A percentile compares a stretch with the other conserved stretches of the same genome.
phyloP scores from a whole-genome alignment of 208 protist genomes.

The Angomonas desouzai region DNA sequence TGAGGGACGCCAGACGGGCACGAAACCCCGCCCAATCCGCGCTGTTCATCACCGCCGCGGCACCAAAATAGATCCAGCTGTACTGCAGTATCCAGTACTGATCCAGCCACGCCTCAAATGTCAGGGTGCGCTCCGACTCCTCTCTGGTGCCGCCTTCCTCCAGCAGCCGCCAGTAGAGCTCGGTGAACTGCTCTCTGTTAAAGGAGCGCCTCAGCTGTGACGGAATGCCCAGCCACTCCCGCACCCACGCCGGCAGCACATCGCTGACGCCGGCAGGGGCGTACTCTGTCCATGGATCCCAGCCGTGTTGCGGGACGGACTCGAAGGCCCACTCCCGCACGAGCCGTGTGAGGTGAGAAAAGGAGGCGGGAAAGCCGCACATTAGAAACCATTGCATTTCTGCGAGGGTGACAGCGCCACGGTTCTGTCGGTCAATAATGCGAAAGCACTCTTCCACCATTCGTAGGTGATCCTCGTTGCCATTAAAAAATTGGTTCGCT shows the following conservation, averaged over 20 bases:
- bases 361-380: slow-evolving; percentile 12
- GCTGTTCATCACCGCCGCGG: slow-evolving; percentile 32
- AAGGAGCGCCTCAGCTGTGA: background rate
- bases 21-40: slow-evolving; percentile 16
- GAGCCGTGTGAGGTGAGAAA: background rate
- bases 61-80: slow-evolving; percentile 27
- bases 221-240: background rate
- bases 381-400: slow-evolving; percentile 23
- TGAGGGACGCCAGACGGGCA: slow-evolving; percentile 10
- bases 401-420: slow-evolving; percentile 20
- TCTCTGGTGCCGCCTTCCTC: background rate
- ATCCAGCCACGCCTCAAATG: slow-evolving; percentile 36
- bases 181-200: background rate
- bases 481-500: too few species aligned
- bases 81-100: slow-evolving; percentile 58
- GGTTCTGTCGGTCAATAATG: slow-evolving; percentile 21
- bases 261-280: background rate
- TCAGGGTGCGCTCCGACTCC: background rate
- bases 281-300: slow-evolving; percentile 8
- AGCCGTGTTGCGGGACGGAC: background rate
- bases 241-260: background rate
- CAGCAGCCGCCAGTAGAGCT: background rate
- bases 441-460: slow-evolving; percentile 37
- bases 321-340: background rate
- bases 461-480: background rate